These are phyloP conservation scores for Saccharomyces hybrid DNA, from an alignment of 1,139 yeast genomes.

Conservation along the genomic window DNA sequence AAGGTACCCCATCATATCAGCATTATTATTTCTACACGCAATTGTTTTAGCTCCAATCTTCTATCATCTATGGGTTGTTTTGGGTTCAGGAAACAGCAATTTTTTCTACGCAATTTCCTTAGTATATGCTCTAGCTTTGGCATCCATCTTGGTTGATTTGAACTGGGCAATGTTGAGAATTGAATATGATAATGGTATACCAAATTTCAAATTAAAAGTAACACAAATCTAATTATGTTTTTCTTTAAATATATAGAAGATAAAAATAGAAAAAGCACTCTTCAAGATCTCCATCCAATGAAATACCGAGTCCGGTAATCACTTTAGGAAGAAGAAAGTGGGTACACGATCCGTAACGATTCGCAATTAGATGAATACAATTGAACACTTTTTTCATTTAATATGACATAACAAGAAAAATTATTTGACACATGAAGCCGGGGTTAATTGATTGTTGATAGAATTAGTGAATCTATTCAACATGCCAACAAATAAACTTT, in stretches of 20 bases:
- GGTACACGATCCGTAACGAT: not conserved
- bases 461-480: too few relatives aligned
- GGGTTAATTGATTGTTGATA: too few relatives aligned
- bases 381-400: too few relatives aligned
- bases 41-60: constrained; percentile 73
- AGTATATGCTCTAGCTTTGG: constrained; percentile 68
- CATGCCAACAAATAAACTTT: too few relatives aligned
- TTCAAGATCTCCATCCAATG: too few relatives aligned
- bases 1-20: constrained; percentile 39
- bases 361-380: too few relatives aligned
- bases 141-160: constrained; percentile 63
- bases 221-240: constrained; percentile 28
- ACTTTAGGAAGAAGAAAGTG: not conserved
- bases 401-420: too few relatives aligned
- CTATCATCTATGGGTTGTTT: constrained; percentile 87
- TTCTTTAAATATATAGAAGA: not conserved
- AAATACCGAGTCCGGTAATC: too few relatives aligned
- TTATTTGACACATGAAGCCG: too few relatives aligned
- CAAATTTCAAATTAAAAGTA: constrained; percentile 24
- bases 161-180: constrained; percentile 71
- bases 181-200: constrained; percentile 49
- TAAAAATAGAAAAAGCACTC: not conserved
- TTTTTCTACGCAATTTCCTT: constrained; percentile 91
- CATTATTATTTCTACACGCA: constrained; percentile 42
- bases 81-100: constrained; percentile 92